Conservation (phyloP, 1,284 basidiomycete genomes). For the Baeospora myosura region DNA sequence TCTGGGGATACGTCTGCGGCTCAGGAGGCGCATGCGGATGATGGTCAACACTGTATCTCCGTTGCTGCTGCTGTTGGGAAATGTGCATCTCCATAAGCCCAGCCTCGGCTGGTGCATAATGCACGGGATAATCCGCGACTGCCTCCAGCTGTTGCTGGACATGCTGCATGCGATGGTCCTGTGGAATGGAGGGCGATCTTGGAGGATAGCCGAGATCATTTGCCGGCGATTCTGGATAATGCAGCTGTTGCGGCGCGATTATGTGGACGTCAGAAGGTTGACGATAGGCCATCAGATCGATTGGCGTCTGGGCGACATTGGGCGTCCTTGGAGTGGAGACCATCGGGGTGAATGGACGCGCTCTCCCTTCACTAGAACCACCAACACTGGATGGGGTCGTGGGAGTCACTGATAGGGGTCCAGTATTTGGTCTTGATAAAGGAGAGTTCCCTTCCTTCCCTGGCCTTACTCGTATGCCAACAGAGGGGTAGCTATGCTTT, state of each 20-base stretch:
- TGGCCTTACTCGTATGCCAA: slow-evolving; percentile 7
- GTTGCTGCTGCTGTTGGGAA: background rate
- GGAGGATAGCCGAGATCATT: slow-evolving; percentile 6
- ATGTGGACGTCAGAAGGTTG: no score
- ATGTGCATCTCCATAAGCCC: background rate
- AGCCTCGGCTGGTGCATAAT: background rate
- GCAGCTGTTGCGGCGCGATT: slow-evolving; percentile 1
- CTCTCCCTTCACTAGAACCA: no score
- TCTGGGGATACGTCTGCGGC: background rate
- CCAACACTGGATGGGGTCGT: no score
- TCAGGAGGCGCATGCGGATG: background rate
- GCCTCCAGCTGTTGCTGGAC: background rate
- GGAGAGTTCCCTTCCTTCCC: slow-evolving; percentile 6
- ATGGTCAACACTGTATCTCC: background rate
- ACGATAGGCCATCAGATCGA: no score
- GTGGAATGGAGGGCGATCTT: slow-evolving; percentile 9
- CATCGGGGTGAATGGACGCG: no score
- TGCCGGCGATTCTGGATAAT: no score
- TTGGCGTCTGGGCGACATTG: no score
- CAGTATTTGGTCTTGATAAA: background rate
- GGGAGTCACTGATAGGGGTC: no score
- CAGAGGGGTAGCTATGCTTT: slow-evolving; percentile 6
- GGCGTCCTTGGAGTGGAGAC: no score
- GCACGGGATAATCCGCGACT: background rate
- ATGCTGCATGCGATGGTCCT: slow-evolving; percentile 5